Percentiles rank a stretch among this genome's conserved stretches.
These are phyloP conservation scores for Volvariella volvacea DNA, from an alignment of 1,284 basidiomycete genomes.

Conservation along the genomic window DNA sequence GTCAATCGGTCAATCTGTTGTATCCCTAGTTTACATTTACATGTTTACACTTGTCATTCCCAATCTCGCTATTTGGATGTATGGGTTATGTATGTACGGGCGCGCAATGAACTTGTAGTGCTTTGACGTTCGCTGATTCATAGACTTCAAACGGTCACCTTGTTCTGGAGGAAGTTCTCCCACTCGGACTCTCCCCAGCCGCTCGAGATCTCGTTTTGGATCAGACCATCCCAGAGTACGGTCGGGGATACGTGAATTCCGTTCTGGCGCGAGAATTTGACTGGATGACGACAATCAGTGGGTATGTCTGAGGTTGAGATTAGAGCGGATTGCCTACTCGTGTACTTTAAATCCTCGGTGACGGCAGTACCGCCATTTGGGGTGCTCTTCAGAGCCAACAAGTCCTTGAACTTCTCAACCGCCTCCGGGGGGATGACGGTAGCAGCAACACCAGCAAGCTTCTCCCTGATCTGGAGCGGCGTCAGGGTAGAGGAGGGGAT, in stretches of 20 bases:
- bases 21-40: too few species aligned
- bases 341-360: conserved; percentile 84
- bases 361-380: conserved; percentile 74
- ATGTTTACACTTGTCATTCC: too few species aligned
- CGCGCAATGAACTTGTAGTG: too few species aligned
- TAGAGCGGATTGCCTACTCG: conserved; percentile 37
- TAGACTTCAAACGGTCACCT: conserved; percentile 41
- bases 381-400: conserved; percentile 54
- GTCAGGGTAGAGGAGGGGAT: conserved; percentile 67
- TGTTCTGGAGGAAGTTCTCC: conserved; percentile 72
- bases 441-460: conserved; percentile 57
- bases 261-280: conserved; percentile 90
- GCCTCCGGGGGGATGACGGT: conserved; percentile 41
- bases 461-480: conserved; percentile 68
- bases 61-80: too few species aligned
- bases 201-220: conserved; percentile 75
- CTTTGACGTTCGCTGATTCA: too few species aligned
- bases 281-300: conserved; percentile 24
- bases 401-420: conserved; percentile 49
- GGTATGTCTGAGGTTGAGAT: too few species aligned
- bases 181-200: conserved; percentile 84
- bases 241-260: conserved; percentile 91
- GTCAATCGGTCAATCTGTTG: too few species aligned
- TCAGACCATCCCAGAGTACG: conserved; percentile 79
- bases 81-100: too few species aligned